Conservation (phyloP, 768 basidiomycete species). For the Mycena amicta region DNA sequence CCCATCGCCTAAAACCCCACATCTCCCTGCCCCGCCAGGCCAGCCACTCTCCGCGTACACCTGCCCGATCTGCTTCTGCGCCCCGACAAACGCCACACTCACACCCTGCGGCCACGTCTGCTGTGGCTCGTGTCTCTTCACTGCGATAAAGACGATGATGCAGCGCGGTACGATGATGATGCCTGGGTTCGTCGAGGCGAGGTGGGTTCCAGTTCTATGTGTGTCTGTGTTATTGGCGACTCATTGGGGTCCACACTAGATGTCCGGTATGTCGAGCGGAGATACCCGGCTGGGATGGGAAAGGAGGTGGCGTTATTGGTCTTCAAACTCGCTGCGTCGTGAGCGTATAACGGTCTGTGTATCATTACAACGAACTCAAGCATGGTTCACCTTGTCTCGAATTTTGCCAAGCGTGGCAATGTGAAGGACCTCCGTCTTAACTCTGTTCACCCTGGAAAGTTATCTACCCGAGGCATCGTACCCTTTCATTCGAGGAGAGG, state of each 20-base stretch:
- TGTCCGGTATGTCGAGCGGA: slow-evolving; percentile 73
- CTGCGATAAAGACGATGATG: slow-evolving; percentile 65
- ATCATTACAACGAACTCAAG: too few species aligned
- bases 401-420: too few species aligned
- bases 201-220: too few species aligned
- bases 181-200: slow-evolving; percentile 38
- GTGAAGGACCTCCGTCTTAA: too few species aligned
- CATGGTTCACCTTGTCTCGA: too few species aligned
- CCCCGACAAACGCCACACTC: slow-evolving; percentile 73
- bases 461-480: too few species aligned
- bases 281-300: slow-evolving; percentile 72
- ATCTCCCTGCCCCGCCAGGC: slow-evolving; percentile 16
- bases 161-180: slow-evolving; percentile 43
- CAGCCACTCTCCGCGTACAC: slow-evolving; percentile 62
- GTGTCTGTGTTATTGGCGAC: too few species aligned
- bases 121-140: slow-evolving; percentile 77
- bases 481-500: too few species aligned
- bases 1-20: slow-evolving; percentile 16
- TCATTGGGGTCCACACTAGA: slow-evolving; percentile 31
- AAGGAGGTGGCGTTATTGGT: slow-evolving; percentile 68
- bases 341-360: slow-evolving; percentile 42
- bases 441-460: too few species aligned
- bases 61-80: slow-evolving; percentile 80
- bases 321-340: slow-evolving; percentile 51
- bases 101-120: slow-evolving; percentile 83